Base-by-base conservation (phyloP, 805 yeast genomes). In the Blastobotrys mokoenaii region DNA sequence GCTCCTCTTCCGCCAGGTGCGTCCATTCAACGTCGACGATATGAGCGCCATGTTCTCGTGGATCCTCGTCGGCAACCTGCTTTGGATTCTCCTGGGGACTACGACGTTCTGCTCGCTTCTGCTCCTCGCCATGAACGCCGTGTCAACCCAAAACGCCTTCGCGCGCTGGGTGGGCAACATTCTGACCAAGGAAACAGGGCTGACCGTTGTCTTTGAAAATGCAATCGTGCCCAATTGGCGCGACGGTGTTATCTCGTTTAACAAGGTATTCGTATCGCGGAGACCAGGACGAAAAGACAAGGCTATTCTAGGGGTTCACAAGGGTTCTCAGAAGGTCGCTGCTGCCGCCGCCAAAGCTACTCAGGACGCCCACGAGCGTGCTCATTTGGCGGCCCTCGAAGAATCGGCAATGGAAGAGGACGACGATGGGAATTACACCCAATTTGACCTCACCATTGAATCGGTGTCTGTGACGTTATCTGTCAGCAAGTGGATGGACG, bases 151-250 rank as follows among this genome's bases (percentile, higher is more conserved):
- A 60, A 96, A 90, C 57, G 75, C 80, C 44, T 81, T 90, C 25
- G 97, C 97, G 1, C 70, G 81, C 40, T 72, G 75, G 53, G 70
- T 89, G 27, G 97, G 97, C 8, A 84, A 84, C 56, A 66, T 84
- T 47, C 75, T 93, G 46, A 89, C 97, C 4, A 76, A 76, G 49
- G 93, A 88, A 58, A 79, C 94, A 1, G 84, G 86, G 8, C 65
- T 89, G 50, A 77, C 82, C 0, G 96, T 93, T 7, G 80, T 85
- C 0, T 93, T 93, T 58, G 97, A 90, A 60, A 82, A 79, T 60
- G 98, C 97, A 1, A 84, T 90, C 46, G 94, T 88, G 4, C 97
- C 97, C 0, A 87, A 85, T 46, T 89, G 96, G 96, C 73, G 80
- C 35, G 86, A 83, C 51, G 94, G 96, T 1, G 83, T 79, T 50